Percentiles rank a stretch among this genome's conserved stretches.
Conservation (phyloP, 768 basidiomycete genomes). For the Agaricus sinodeliciosus region DNA sequence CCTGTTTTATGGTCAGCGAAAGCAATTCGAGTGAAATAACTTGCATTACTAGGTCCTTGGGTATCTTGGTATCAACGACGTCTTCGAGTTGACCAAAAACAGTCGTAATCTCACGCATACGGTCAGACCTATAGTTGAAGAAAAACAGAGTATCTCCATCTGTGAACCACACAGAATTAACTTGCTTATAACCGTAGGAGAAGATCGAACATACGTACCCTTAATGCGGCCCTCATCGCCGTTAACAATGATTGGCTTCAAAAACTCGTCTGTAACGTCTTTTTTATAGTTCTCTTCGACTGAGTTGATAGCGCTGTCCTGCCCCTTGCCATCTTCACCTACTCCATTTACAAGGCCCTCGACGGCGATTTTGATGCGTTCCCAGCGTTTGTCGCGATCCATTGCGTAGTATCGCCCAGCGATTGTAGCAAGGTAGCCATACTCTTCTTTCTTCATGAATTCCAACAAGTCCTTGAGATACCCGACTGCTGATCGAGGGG, state of each 20-base stretch:
- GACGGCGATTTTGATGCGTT: conserved; percentile 83
- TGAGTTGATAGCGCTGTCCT: conserved; percentile 53
- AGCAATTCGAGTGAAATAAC: neutral
- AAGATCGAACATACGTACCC: conserved; percentile 36
- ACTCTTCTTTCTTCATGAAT: conserved; percentile 70
- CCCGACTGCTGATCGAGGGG: conserved; percentile 72
- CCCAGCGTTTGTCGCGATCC: conserved; percentile 97
- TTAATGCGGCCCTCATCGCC: conserved; percentile 76
- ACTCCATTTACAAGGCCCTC: conserved; percentile 79
- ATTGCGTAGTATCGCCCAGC: conserved; percentile 93
- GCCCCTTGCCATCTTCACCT: conserved; percentile 41
- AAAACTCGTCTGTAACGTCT: conserved; percentile 90
- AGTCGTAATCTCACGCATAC: conserved; percentile 86
- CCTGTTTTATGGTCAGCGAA: conserved; percentile 40
- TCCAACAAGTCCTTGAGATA: conserved; percentile 74
- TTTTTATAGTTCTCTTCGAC: conserved; percentile 76
- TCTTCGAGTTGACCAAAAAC: conserved; percentile 80
- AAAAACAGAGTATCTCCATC: conserved; percentile 88
- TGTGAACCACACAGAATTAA: conserved; percentile 19
- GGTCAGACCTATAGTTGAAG: conserved; percentile 97
- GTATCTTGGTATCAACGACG: conserved; percentile 77
- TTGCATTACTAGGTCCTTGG: conserved; percentile 65
- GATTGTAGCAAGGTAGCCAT: conserved; percentile 79
- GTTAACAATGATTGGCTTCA: conserved; percentile 90
- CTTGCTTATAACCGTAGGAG: neutral